Percentiles rank a stretch among this genome's conserved stretches.
Evolutionary conservation across 2,329 filamentous ascomycete genomes (phyloP).

Genomic region (Colletotrichum destructivum): DNA sequence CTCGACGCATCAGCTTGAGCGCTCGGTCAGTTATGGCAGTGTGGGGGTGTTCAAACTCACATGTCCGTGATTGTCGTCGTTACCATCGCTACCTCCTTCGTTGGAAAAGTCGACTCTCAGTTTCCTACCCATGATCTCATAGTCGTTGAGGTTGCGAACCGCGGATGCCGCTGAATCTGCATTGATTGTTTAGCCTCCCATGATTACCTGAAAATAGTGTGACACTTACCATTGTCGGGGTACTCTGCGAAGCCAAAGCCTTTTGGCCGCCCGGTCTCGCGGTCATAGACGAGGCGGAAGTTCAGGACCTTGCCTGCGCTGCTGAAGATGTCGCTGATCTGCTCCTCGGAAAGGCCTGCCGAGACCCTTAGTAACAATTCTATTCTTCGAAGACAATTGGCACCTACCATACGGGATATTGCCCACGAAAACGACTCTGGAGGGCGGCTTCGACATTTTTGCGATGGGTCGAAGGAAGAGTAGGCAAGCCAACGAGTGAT

Average conservation of each 20-base stretch:
- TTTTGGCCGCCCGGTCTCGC: conserved; percentile 93
- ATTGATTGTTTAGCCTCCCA: background rate
- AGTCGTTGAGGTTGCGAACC: conserved; percentile 94
- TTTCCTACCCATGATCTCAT: conserved; percentile 95
- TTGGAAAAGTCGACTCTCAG: conserved; percentile 97
- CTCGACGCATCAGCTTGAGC: background rate
- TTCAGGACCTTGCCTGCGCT: conserved; percentile 91
- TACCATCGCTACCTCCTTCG: conserved; percentile 83
- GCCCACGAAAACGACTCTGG: conserved; percentile 86
- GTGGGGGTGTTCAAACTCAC: conserved; percentile 9
- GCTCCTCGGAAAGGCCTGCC: conserved; percentile 93
- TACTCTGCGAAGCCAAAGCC: conserved; percentile 98
- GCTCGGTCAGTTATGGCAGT: no score
- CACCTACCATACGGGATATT: conserved; percentile 84
- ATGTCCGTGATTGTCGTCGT: conserved; percentile 60
- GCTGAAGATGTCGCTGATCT: conserved; percentile 94
- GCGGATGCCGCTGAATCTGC: conserved; percentile 88
- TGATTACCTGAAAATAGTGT: background rate
- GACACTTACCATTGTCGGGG: conserved; percentile 80
- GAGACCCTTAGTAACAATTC: background rate
- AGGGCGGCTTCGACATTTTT: conserved; percentile 82
- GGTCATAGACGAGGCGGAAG: conserved; percentile 95
- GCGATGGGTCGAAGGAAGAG: conserved; percentile 6
- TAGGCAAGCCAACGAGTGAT: no score
- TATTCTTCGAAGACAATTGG: no score